Base-by-base conservation (phyloP, 2,329 filamentous ascomycete genomes). In the Scorias spongiosa region DNA sequence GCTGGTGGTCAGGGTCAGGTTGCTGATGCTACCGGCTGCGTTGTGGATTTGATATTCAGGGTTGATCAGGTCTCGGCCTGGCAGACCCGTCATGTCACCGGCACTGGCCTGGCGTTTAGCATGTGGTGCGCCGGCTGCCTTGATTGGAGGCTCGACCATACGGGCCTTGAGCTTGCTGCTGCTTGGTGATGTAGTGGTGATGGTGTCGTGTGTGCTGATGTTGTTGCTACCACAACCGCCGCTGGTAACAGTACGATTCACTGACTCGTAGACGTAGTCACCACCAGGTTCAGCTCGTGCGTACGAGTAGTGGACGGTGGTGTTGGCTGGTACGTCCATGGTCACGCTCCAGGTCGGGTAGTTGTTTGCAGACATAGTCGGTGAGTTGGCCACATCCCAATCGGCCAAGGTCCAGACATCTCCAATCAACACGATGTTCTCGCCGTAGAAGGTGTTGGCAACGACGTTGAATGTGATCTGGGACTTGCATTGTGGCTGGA, bases 11-110 rank as follows among this genome's bases (percentile, higher is more conserved):
- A 84, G 73, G 0, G 81, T 70, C 40, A 55, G 54, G 45, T 65
- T 62, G 5, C 59, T 63, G 1, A 71, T 45, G 15, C 57, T 51
- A 14, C 66, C 67, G 1, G 72, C 73, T 39, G 70, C 73, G 57
- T 83, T 82, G 50, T 75, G 66, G 53, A 84, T 82, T 10, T 68
- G 61, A 55, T 84, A 85, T 28, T 72, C 69, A 1, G 81, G 80
- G 42, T 70, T 69, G 26, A 84, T 67, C 6, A 83, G 66, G 48
- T 85, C 69, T 12, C 81, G 72, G 32, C 69, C 71, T 1, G 78
- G 71, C 1, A 83, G 66, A 12, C 81, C 81, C 26, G 71, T 41
- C 46, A 47, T 50, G 38, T 54, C 44, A 18, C 52, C 52, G 15
- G 47, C 12, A 6, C 17, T 18, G 11, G 49, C 20, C 40, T 55